These are phyloP conservation scores for Cardamine resedifolia DNA, from an alignment of 345 rosid genomes.

Conservation along the genomic window DNA sequence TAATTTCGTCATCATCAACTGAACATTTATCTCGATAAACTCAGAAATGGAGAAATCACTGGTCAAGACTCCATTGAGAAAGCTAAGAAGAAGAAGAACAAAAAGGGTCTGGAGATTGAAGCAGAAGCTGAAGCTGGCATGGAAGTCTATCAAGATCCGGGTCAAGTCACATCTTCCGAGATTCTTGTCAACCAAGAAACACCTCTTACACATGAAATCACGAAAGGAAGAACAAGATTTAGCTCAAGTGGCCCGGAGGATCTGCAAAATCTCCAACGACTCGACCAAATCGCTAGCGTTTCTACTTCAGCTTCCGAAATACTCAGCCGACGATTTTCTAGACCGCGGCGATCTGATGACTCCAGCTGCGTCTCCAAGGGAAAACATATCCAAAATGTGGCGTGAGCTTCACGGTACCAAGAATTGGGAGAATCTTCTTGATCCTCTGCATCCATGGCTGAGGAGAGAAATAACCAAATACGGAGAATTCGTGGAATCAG, in stretches of 20 bases:
- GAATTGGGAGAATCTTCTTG: slow-evolving; percentile 53
- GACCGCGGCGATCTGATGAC: slow-evolving; percentile 62
- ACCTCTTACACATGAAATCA: slow-evolving; percentile 29
- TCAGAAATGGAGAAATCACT: slow-evolving; percentile 26
- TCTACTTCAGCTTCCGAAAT: slow-evolving; percentile 46
- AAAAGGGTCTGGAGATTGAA: slow-evolving; percentile 45
- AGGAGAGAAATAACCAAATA: slow-evolving; percentile 59
- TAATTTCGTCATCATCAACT: not conserved
- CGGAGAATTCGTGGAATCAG: slow-evolving; percentile 58
- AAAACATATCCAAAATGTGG: slow-evolving; percentile 51
- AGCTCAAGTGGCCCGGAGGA: slow-evolving; percentile 15
- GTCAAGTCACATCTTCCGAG: slow-evolving; percentile 35
- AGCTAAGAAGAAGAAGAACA: slow-evolving; percentile 38
- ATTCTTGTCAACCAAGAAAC: slow-evolving; percentile 34
- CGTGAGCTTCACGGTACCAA: slow-evolving; percentile 47
- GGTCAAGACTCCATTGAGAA: slow-evolving; percentile 29
- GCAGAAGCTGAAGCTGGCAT: slow-evolving; percentile 38
- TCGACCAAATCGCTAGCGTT: slow-evolving; percentile 42
- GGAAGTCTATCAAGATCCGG: slow-evolving; percentile 44
- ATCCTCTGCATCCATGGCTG: slow-evolving; percentile 56
- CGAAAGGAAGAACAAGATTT: slow-evolving; percentile 26
- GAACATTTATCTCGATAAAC: not conserved
- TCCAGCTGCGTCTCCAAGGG: slow-evolving; percentile 57
- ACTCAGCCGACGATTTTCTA: slow-evolving; percentile 48
- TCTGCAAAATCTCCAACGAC: slow-evolving; percentile 32